Base-by-base conservation (phyloP, 148 eudicot genomes). In the Vaccinium corymbosum region DNA sequence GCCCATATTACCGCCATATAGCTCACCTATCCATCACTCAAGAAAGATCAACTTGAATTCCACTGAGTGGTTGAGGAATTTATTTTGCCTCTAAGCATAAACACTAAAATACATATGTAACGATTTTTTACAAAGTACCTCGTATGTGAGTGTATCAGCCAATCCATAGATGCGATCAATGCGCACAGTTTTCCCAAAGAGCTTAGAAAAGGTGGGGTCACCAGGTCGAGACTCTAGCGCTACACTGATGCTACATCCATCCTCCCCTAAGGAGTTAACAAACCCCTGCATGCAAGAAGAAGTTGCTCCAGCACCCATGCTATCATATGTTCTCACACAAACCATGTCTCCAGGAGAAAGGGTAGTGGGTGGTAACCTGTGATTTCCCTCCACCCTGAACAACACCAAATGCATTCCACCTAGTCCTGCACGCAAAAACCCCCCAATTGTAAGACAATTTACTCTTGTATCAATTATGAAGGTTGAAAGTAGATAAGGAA, bases 281-380 rank as follows among this genome's bases (percentile, higher is more conserved):
- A 94, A 90, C 35, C 98, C 98, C 81, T 94, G 98, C 92, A 94
- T 84, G 86, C 93, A 92, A 74, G 98, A 92, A 74, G 98, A 93
- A 78, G 90, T 91, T 71, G 94, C 89, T 81, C 92, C 96, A 22
- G 94, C 98, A 61, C 98, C 98, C 85, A 92, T 87, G 78, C 93
- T 92, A 76, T 94, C 92, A 84, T 94, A 94, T 85, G 85, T 90
- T 87, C 98, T 93, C 84, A 93, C 98, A 27, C 98, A 94, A 78
- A 93, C 98, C 98, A 94, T 92, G 88, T 94, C 98, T 48, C 98
- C 96, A 16, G 96, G 96, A 82, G 98, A 93, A 56, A 94, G 94
- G 64, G 88, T 93, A 80, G 94, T 92, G 27, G 98, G 98, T 20
- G 98, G 98, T 85, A 94, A 83, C 84, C 89, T 89, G 84, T 93